phyloP scores from a whole-genome alignment of 1,284 basidiomycete species.

The Malassezia nana region DNA sequence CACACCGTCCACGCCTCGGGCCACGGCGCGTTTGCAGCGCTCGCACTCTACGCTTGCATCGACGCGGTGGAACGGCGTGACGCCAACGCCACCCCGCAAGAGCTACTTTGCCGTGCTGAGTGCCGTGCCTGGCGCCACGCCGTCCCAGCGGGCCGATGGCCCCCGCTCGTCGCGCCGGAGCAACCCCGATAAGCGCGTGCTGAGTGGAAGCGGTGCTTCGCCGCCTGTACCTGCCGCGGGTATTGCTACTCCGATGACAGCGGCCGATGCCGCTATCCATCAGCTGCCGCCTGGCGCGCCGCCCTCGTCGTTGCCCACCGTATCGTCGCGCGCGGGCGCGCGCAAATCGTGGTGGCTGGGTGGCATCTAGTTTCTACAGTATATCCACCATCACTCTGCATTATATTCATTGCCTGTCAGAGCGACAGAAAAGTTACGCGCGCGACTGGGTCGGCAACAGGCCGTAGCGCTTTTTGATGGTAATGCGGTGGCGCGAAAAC shows the following conservation, averaged over 20 bases:
- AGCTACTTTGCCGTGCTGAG: neutral
- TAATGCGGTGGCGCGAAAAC: slow-evolving; percentile 45
- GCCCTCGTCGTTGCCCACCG: neutral
- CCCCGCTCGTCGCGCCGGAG: slow-evolving; percentile 1
- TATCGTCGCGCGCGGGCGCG: neutral
- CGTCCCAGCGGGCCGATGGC: neutral
- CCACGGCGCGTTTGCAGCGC: neutral
- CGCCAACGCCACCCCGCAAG: neutral
- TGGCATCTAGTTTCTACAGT: neutral
- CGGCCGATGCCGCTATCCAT: neutral
- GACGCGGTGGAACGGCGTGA: neutral
- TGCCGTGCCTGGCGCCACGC: neutral
- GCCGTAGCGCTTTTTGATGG: slow-evolving; percentile 45
- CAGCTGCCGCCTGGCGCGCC: neutral
- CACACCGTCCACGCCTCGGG: neutral
- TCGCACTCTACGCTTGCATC: neutral
- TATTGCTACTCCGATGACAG: neutral
- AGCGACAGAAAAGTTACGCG: neutral
- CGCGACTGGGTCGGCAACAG: slow-evolving; percentile 31
- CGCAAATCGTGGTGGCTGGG: neutral
- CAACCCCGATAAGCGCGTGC: slow-evolving; percentile 1
- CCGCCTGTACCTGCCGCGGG: neutral
- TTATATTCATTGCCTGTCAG: neutral
- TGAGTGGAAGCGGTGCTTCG: neutral
- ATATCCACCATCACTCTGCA: neutral